Evolutionary conservation across 441 rosid genomes (phyloP), one percentile per base, ranked within the genome.

Genomic region (Populus hybrid): DNA sequence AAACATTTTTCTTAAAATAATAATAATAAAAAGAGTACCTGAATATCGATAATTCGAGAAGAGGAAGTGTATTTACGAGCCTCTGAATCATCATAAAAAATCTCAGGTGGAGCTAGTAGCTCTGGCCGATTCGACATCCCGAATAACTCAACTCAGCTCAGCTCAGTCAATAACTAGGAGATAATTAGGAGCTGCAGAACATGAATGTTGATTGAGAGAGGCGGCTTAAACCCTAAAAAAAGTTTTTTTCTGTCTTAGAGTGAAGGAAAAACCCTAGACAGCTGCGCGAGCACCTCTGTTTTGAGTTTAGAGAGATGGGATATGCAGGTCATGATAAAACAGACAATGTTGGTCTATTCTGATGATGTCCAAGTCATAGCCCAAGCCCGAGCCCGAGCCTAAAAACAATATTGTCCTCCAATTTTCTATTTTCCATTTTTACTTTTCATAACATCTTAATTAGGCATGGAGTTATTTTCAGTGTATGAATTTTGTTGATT

Each of bases 41-140:
- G 99, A 85, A 95, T 94, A 78, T 92, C 92, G 2, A 91, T 88
- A 69, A 95, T 95, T 11, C 99, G 97, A 30, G 98, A 91, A 11
- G 99, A 95, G 42, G 93, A 94, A 34, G 97, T 95, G 86, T 95
- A 95, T 80, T 95, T 95, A 10, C 30, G 30, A 85, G 99, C 99
- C 75, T 95, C 97, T 0, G 83, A 16, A 10, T 92, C 98, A 78
- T 90, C 89, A 76, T 95, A 95, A 83, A 95, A 95, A 73, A 95
- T 94, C 90, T 95, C 99, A 34, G 97, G 99, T 36, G 99, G 99
- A 9, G 99, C 98, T 59, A 82, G 86, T 32, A 87, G 74, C 81
- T 30, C 97, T 8, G 97, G 99, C 34, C 97, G 90, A 84, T 32
- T 89, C 67, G 94, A 75, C 97, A 92, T 92, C 67, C 18, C 89